Conservation (phyloP, 768 basidiomycete genomes). For the Suillus paluster region DNA sequence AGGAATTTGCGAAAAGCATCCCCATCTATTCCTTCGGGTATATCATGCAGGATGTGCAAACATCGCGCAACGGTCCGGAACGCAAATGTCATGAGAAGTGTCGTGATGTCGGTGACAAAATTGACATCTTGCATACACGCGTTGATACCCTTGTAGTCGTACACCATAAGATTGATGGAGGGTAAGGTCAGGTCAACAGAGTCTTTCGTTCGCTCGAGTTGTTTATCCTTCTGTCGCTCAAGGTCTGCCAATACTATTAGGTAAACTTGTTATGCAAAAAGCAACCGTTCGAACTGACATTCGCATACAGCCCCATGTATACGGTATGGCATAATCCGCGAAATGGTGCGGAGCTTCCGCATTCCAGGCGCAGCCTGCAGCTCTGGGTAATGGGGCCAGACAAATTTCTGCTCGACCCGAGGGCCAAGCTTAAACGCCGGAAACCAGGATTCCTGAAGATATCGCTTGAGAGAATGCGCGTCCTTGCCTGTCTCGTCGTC, state of each 20-base stretch:
- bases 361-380: slow-evolving; percentile 10
- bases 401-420: not conserved
- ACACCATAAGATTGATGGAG: not conserved
- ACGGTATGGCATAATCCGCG: slow-evolving; percentile 6
- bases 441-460: slow-evolving; percentile 17
- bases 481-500: no score
- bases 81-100: slow-evolving; percentile 8
- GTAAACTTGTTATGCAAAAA: not conserved
- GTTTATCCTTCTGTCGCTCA: not conserved
- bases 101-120: slow-evolving; percentile 12
- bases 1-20: not conserved
- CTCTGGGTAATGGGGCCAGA: slow-evolving; percentile 12
- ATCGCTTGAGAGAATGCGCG: slow-evolving; percentile 8
- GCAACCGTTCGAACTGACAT: slow-evolving; percentile 2
- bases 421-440: slow-evolving; percentile 12
- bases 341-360: slow-evolving; percentile 12
- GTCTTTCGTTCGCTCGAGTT: not conserved
- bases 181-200: slow-evolving; percentile 7
- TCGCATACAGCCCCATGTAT: not conserved
- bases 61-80: slow-evolving; percentile 10
- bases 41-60: slow-evolving; percentile 1
- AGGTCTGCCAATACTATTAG: not conserved
- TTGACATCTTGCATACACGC: not conserved
- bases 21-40: not conserved
- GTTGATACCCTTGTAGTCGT: not conserved